Base-by-base conservation (phyloP, 495 filamentous ascomycete genomes). In the Penicillium coprophilum region DNA sequence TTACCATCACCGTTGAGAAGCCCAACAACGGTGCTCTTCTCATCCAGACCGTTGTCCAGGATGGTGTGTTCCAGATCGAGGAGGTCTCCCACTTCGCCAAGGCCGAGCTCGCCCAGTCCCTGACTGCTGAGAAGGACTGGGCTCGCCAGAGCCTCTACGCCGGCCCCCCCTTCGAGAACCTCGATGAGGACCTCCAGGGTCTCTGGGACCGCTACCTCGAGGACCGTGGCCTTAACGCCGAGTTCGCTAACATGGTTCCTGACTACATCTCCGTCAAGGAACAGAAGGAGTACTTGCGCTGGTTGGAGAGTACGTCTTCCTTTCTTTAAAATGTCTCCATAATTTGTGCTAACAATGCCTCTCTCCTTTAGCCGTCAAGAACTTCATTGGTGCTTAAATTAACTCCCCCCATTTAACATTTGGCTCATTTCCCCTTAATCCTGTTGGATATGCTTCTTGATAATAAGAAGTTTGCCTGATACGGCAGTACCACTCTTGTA, bases 191-290 rank as follows among this genome's bases (percentile, higher is more conserved):
- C 64, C 82, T 99, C 38, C 92, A 97, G 77, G 79, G 89, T 51
- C 77, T 96, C 66, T 76, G 97, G 69, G 94, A 97, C 81, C 84
- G 90, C 58, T 97, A 94, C 77, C 81, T 99, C 53, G 92, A 96
- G 72, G 94, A 95, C 81, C 82, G 94, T 64, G 93, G 94, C 56
- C 82, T 99, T 74, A 90, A 94, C 67, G 87, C 89, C 55, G 82
- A 86, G 58, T 80, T 99, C 65, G 92, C 91, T 53, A 75, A 91
- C 59, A 96, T 96, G 75, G 84, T 96, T 48, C 92, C 92, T 49
- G 93, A 97, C 69, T 99, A 96, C 77, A 93, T 97, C 67, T 90
- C 97, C 72, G 85, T 88, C 75, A 99, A 99, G 86, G 94, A 99
- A 84, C 93, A 99, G 85, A 90, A 85, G 82, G 94, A 99, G 81